Base-by-base conservation (phyloP, 495 filamentous ascomycete species). In the Xylaria intraflava region DNA sequence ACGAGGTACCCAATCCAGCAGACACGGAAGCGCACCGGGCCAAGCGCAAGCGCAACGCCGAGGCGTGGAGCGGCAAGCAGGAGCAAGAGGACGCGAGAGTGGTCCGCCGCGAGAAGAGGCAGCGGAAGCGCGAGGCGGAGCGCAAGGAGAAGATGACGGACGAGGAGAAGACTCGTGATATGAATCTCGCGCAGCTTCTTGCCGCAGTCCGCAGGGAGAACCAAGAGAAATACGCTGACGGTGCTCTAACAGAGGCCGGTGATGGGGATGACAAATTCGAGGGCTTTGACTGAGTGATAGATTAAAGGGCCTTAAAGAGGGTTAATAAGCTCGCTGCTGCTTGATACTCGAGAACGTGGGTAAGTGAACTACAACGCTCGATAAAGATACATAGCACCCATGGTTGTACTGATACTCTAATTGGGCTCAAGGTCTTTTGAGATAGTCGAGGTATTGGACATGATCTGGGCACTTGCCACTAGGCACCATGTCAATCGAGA, bases 41-140 rank as follows among this genome's bases (percentile, higher is more conserved):
- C 43, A 78, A 76, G 63, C 65, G 73, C 62, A 77, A 83, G 61
- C 63, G 79, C 68, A 74, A 77, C 54, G 72, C 77, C 33, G 76
- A 82, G 43, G 86, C 93, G 2, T 98, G 93, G 93, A 94, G 86
- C 65, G 78, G 78, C 30, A 92, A 96, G 70, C 74, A 80, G 23
- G 89, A 92, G 38, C 71, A 75, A 22, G 83, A 84, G 54, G 84
- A 86, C 1, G 69, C 78, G 50, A 83, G 82, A 53, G 77, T 83
- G 46, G 75, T 69, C 57, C 75, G 89, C 53, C 77, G 86, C 45
- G 89, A 91, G 53, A 84, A 83, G 76, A 91, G 90, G 69, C 73
- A 80, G 47, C 77, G 78, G 45, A 84, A 81, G 66, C 78, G 84
- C 43, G 88, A 94, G 65, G 79, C 82, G 44, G 83, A 87, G 65